Evolutionary conservation across 2,329 filamentous ascomycete species (phyloP), one percentile per base, ranked within the genome.

Genomic region (Ceratocystis colombiana): DNA sequence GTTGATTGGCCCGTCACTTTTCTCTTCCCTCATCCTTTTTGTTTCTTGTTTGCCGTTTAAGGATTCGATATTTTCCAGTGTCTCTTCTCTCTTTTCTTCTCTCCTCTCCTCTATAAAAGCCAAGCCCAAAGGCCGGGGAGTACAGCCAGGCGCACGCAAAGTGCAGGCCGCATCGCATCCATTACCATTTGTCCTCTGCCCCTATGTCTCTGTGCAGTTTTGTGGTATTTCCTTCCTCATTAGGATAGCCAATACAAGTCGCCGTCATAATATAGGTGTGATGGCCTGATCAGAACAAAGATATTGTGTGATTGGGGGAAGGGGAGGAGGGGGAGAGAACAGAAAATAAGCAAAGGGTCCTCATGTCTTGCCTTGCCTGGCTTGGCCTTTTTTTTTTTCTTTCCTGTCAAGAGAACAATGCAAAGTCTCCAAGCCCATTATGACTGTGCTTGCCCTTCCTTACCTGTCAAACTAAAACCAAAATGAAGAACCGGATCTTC

Each of bases 41-140:
- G 33, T 44, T 44, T 59, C 44, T 62, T 63, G 25, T 44, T 50
- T 30, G 37, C 44, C 45, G 15, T 63, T 63, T 46, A 22, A 25
- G 20, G 41, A 45, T 70, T 73, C 72, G 71, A 70, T 72, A 73
- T 71, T 69, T 70, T 68, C 72, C 72, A 70, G n/a, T 48, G 17
- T 17, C 15, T 20, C 15, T 20, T 17, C 45, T 22, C 46, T 50
- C 46, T 22, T 50, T 50, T 8, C 22, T 50, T n/a, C 22, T 6
- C n/a, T 48, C 33, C 33, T 37, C 8, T 37, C 10, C 33, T 37
- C 33, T 8, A 50, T 22, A 50, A 50, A 50, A 22, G 46, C 46
- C 46, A 48, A 20, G 45, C 45, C 5, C 45, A 48, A 48, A n/a
- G 33, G 33, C 33, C 33, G 33, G 33, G 33, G 33, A 37, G 22